Evolutionary conservation across 2,329 filamentous ascomycete genomes (phyloP), one percentile per base, ranked within the genome.

Genomic region (Aureobasidium namibiae): DNA sequence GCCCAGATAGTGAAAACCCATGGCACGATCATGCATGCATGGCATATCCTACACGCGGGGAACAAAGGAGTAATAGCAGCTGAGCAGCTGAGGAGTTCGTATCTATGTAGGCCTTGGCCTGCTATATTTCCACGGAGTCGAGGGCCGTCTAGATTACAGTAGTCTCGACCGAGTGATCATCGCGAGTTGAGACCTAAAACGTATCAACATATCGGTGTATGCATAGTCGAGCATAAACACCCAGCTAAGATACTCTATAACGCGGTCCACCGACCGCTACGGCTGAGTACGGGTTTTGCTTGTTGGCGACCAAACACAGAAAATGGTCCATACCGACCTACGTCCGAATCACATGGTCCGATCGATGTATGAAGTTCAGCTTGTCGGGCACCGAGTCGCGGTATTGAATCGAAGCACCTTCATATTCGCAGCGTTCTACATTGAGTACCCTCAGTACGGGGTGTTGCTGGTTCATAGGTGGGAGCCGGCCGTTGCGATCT

Each of bases 401-500:
- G 26, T n/a, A n/a, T 9, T 9, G 16, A 29, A 41, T 13, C 49
- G 41, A 26, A 26, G 14, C 23, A 18, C 21, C 16, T 23, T 52
- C 31, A 24, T 18, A 24, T 36, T 14, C 3, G 8, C 18, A 36
- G 21, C 21, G 21, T 24, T 2, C 8, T 18, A 26, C 10, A 13
- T 21, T 14, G 21, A 5, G 2, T 31, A 13, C 23, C 31, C 18
- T 49, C 21, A 13, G 3, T 18, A 24, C 9, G 33, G 13, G n/a
- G n/a, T 11, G 9, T 24, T 16, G 46, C 31, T 23, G 31, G 14
- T 31, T 26, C 21, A 23, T 21, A 42, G 39, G 16, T 10, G 24
- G 23, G 13, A n/a, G n/a, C n/a, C n/a, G 42, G 7, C 21, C 53
- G 53, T 56, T 56, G 14, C 42, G 42, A 54, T 54, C 50, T 42